Evolutionary conservation across 2,329 filamentous ascomycete genomes (phyloP).

Genomic region (Paraphaeosphaeria sporulosa): DNA sequence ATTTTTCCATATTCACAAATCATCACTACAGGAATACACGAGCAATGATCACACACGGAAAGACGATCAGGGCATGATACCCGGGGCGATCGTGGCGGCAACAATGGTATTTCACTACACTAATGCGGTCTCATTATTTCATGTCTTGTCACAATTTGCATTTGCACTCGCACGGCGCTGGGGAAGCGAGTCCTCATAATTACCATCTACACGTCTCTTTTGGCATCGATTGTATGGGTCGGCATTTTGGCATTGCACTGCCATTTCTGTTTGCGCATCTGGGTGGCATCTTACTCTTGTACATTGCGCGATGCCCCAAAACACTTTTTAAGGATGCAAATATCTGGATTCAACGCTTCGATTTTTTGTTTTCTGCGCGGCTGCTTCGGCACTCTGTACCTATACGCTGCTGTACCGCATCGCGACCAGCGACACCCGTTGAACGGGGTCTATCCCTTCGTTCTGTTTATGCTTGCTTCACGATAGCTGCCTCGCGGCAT

Average conservation of each 20-base stretch:
- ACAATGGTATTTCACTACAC: slow-evolving; percentile 3
- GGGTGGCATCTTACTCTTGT: background rate
- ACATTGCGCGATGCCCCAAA: slow-evolving; percentile 1
- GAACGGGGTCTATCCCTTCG: background rate
- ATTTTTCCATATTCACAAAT: background rate
- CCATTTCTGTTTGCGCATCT: background rate
- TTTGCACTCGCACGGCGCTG: slow-evolving; percentile 16
- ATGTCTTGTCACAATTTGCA: slow-evolving; percentile 5
- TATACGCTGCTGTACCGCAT: background rate
- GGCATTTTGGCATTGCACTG: slow-evolving; percentile 6
- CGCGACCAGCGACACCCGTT: background rate
- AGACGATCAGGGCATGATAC: slow-evolving; percentile 22
- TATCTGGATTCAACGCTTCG: background rate
- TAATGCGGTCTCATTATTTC: background rate
- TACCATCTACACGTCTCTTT: background rate
- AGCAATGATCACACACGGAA: slow-evolving; percentile 15
- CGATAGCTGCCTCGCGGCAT: background rate
- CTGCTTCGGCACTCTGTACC: background rate
- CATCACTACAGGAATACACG: slow-evolving; percentile 9
- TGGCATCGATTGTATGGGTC: slow-evolving; percentile 2
- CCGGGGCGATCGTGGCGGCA: slow-evolving; percentile 11
- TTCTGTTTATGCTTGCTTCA: background rate
- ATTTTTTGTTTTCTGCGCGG: background rate
- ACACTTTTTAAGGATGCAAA: slow-evolving; percentile 2
- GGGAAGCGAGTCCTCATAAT: slow-evolving; percentile 10